Evolutionary conservation across 1,284 basidiomycete genomes (phyloP).

Genomic region (Apiotrichum gracile): DNA sequence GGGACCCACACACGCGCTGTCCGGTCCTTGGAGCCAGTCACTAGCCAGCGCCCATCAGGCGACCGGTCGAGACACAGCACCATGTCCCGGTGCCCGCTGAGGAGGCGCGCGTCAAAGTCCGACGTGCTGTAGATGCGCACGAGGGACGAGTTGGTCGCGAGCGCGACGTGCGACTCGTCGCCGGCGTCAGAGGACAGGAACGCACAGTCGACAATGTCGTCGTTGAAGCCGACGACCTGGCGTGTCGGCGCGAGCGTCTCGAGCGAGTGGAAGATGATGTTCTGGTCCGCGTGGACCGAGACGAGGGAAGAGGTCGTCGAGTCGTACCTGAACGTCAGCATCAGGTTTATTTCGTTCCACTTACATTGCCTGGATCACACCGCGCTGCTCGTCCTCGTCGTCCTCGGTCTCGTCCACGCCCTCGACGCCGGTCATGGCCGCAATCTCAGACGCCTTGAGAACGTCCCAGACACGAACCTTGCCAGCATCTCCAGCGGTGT

Average conservation of each 20-base stretch:
- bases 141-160: slow-evolving; percentile 92
- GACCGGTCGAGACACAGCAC: slow-evolving; percentile 77
- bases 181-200: slow-evolving; percentile 54
- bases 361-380: slow-evolving; percentile 29
- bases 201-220: slow-evolving; percentile 87
- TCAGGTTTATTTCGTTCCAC: slow-evolving; percentile 7
- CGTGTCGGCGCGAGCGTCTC: slow-evolving; percentile 58
- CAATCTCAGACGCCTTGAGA: slow-evolving; percentile 58
- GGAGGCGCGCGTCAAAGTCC: slow-evolving; percentile 69
- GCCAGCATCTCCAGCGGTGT: slow-evolving; percentile 85
- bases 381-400: slow-evolving; percentile 64
- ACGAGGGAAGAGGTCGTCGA: slow-evolving; percentile 62
- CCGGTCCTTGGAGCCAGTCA: slow-evolving; percentile 87
- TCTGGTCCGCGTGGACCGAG: slow-evolving; percentile 94
- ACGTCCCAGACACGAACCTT: slow-evolving; percentile 77
- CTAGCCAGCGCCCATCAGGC: slow-evolving; percentile 64
- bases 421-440: slow-evolving; percentile 51
- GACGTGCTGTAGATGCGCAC: slow-evolving; percentile 74
- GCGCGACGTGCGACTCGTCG: slow-evolving; percentile 60
- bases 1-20: slow-evolving; percentile 81
- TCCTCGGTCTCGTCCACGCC: slow-evolving; percentile 52
- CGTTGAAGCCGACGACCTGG: slow-evolving; percentile 96
- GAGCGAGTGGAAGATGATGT: slow-evolving; percentile 82
- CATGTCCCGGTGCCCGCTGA: slow-evolving; percentile 84
- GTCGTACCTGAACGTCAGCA: slow-evolving; percentile 57